Conservation (phyloP, 805 yeast genomes). For the Saccharomycopsis synnaedendra region DNA sequence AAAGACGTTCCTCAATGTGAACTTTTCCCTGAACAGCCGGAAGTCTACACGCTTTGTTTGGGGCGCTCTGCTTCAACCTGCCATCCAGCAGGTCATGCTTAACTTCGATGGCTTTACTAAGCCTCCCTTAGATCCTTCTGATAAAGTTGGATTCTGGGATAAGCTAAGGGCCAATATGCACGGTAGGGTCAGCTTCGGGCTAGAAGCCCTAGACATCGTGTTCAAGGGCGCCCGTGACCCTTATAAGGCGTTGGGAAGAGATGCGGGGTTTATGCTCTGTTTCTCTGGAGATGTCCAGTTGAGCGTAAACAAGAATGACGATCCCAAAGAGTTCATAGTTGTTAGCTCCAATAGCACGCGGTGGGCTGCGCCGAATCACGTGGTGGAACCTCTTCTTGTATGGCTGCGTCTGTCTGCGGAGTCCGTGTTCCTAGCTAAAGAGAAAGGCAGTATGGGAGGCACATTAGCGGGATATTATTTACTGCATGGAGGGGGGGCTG, state of each 20-base stretch:
- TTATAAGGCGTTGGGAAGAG: constrained; percentile 49
- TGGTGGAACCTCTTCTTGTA: constrained; percentile 38
- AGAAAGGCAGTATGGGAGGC: constrained; percentile 3
- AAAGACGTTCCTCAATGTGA: constrained; percentile 55
- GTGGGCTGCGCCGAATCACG: constrained; percentile 69
- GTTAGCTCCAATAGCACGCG: constrained; percentile 50
- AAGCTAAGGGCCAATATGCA: constrained; percentile 68
- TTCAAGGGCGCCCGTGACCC: constrained; percentile 76
- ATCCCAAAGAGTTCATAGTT: constrained; percentile 56
- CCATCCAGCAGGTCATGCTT: constrained; percentile 67
- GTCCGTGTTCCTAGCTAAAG: constrained; percentile 34
- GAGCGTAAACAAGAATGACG: constrained; percentile 51
- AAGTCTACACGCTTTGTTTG: constrained; percentile 61
- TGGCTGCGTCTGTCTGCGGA: constrained; percentile 45
- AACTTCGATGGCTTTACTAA: constrained; percentile 77
- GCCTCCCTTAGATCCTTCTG: constrained; percentile 82
- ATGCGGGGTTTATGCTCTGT: constrained; percentile 69
- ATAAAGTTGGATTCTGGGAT: constrained; percentile 88
- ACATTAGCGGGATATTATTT: constrained; percentile 20
- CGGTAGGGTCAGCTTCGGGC: constrained; percentile 47
- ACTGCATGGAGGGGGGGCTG: background rate
- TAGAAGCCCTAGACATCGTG: constrained; percentile 44
- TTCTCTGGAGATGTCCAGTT: constrained; percentile 56
- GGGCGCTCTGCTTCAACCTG: constrained; percentile 81
- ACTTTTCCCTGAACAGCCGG: constrained; percentile 41